Evolutionary conservation across 2,329 filamentous ascomycete species (phyloP).

Genomic region (Aspergillus neotritici): DNA sequence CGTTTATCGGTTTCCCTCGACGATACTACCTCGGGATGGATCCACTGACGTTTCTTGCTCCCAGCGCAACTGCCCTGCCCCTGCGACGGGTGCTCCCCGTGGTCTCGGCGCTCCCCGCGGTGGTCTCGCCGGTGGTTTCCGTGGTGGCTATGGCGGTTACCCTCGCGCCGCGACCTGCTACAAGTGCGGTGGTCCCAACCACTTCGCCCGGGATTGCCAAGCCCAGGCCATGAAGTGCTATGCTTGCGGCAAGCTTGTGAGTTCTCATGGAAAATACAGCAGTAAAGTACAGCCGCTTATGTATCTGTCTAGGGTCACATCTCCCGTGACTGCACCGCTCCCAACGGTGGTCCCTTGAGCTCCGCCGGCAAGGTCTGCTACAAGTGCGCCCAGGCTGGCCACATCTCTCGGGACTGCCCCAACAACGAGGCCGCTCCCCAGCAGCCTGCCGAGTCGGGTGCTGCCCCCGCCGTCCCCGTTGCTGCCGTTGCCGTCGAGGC

Average conservation of each 20-base stretch:
- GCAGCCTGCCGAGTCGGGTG: slow-evolving; percentile 30
- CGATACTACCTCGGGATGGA: not conserved
- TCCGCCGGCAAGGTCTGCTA: slow-evolving; percentile 98
- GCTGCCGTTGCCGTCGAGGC: slow-evolving; percentile 38
- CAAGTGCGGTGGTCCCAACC: slow-evolving; percentile 80
- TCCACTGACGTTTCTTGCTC: not conserved
- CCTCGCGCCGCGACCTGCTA: slow-evolving; percentile 60
- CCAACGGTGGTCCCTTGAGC: slow-evolving; percentile 92
- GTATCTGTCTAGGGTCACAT: slow-evolving; percentile 65
- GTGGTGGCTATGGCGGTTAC: slow-evolving; percentile 63
- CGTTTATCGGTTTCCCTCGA: slow-evolving; percentile 33
- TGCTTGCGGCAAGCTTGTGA: slow-evolving; percentile 78
- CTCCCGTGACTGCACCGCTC: slow-evolving; percentile 89
- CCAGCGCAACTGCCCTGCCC: slow-evolving; percentile 76
- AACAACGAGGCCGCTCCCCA: slow-evolving; percentile 55
- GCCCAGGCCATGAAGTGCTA: slow-evolving; percentile 99
- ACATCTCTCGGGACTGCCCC: slow-evolving; percentile 94
- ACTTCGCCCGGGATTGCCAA: slow-evolving; percentile 97
- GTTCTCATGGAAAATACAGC: slow-evolving; percentile 12
- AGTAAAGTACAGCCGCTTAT: not conserved
- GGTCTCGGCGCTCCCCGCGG: slow-evolving; percentile 63
- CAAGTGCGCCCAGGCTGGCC: slow-evolving; percentile 88
- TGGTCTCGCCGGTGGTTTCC: slow-evolving; percentile 55
- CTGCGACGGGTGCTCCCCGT: slow-evolving; percentile 59
- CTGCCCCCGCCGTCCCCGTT: slow-evolving; percentile 17